Conservation (phyloP, 1,284 basidiomycete genomes). For the Porodaedalea pini region DNA sequence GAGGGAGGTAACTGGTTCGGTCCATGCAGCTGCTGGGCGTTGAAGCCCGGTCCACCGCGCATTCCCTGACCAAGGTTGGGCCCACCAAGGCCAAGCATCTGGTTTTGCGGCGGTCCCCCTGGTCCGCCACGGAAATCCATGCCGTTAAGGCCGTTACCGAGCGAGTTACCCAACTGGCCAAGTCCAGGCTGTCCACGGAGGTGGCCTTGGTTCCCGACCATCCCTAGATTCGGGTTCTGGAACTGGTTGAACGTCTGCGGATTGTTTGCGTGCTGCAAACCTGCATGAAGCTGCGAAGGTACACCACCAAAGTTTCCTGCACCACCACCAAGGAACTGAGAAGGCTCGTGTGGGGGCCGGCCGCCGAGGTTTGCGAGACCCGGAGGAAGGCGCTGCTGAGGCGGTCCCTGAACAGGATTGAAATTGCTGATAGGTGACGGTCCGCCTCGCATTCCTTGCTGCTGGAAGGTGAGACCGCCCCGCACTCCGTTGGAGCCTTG, state of each 20-base stretch:
- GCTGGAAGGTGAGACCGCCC: slow-evolving; percentile 52
- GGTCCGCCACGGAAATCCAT: slow-evolving; percentile 46
- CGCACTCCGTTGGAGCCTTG: slow-evolving; percentile 43
- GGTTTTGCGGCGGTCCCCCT: slow-evolving; percentile 31
- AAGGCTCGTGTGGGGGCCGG: slow-evolving; percentile 72
- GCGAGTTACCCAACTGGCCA: slow-evolving; percentile 47
- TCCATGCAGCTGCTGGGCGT: slow-evolving; percentile 47
- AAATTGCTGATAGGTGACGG: slow-evolving; percentile 57
- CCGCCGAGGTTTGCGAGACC: slow-evolving; percentile 79
- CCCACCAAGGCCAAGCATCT: slow-evolving; percentile 45
- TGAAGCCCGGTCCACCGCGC: slow-evolving; percentile 44
- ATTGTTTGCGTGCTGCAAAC: slow-evolving; percentile 44
- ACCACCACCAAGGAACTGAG: slow-evolving; percentile 51
- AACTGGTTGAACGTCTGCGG: slow-evolving; percentile 52
- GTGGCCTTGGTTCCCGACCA: slow-evolving; percentile 43
- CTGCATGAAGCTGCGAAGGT: slow-evolving; percentile 43
- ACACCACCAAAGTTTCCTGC: slow-evolving; percentile 36
- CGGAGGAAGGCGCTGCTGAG: slow-evolving; percentile 66
- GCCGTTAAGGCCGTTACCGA: slow-evolving; percentile 34
- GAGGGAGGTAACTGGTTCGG: slow-evolving; percentile 36
- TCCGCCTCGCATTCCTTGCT: slow-evolving; percentile 62
- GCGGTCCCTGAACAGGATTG: slow-evolving; percentile 42
- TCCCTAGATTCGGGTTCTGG: slow-evolving; percentile 42
- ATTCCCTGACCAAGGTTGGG: slow-evolving; percentile 39
- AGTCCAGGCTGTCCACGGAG: slow-evolving; percentile 47